Evolutionary conservation across 208 protist species (phyloP).

Genomic region (Entamoeba invadens): DNA sequence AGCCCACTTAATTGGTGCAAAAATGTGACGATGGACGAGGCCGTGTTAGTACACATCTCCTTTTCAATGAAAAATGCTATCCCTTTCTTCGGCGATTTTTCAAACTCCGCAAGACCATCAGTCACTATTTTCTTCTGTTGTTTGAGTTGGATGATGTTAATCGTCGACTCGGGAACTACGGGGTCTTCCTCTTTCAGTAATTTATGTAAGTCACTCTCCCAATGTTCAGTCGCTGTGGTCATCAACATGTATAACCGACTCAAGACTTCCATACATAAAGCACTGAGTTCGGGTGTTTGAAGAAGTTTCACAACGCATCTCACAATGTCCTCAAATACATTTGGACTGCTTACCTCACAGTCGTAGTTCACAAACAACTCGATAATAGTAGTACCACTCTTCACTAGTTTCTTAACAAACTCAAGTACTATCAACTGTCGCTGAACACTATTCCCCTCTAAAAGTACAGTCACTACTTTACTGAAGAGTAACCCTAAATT

Average conservation of each 20-base stretch:
- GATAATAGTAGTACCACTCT: background rate
- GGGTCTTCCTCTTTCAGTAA: background rate
- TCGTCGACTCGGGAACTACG: background rate
- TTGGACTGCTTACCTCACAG: background rate
- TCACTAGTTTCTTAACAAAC: background rate
- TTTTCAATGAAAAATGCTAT: background rate
- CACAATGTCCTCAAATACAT: background rate
- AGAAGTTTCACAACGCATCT: background rate
- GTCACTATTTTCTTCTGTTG: background rate
- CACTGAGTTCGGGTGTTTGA: background rate
- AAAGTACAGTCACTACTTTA: background rate
- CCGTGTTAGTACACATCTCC: background rate
- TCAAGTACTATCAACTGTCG: background rate
- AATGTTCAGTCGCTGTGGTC: background rate
- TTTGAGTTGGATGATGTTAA: background rate
- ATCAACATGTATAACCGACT: background rate
- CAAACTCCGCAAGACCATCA: background rate
- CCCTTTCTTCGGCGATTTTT: background rate
- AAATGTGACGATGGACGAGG: background rate
- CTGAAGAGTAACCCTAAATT: background rate
- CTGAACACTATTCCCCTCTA: background rate
- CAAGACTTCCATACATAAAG: background rate
- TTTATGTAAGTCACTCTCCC: background rate
- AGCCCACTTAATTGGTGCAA: background rate
- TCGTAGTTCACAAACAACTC: background rate